Conservation (phyloP, 257 asterid genomes). For the Solanum megistacrolobum region DNA sequence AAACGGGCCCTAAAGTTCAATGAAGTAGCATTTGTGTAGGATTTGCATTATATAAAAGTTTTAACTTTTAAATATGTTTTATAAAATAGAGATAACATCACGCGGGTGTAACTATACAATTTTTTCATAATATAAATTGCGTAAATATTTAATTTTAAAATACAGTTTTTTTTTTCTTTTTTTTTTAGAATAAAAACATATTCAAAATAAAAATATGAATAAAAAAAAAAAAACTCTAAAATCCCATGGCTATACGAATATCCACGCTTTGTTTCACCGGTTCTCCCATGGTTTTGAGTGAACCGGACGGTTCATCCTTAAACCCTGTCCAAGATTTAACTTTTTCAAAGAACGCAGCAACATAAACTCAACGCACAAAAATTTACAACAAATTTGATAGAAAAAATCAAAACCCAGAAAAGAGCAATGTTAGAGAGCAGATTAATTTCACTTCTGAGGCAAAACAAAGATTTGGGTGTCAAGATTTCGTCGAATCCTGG, state of each 20-base stretch:
- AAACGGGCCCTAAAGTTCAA: too few species aligned
- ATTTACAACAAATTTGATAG: not conserved
- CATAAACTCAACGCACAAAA: not conserved
- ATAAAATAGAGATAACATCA: too few species aligned
- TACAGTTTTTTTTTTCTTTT: too few species aligned
- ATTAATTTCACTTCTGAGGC: conserved; percentile 30
- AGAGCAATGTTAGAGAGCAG: conserved; percentile 37
- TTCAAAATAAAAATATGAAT: not conserved
- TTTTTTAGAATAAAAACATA: too few species aligned
- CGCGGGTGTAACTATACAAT: too few species aligned
- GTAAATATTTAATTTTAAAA: too few species aligned
- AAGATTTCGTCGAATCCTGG: conserved; percentile 18
- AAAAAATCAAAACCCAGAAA: not conserved
- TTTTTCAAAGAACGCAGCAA: not conserved
- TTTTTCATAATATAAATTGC: too few species aligned
- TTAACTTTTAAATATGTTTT: too few species aligned
- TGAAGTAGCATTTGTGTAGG: too few species aligned
- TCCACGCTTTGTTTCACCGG: not conserved
- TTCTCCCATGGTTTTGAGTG: not conserved
- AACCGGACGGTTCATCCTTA: conserved; percentile 13
- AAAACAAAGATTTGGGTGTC: conserved; percentile 17
- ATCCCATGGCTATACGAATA: not conserved
- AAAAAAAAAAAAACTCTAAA: not conserved
- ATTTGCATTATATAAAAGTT: too few species aligned
- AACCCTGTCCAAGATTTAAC: not conserved